Conservation (phyloP, 768 basidiomycete species). For the Daedalea quercina region DNA sequence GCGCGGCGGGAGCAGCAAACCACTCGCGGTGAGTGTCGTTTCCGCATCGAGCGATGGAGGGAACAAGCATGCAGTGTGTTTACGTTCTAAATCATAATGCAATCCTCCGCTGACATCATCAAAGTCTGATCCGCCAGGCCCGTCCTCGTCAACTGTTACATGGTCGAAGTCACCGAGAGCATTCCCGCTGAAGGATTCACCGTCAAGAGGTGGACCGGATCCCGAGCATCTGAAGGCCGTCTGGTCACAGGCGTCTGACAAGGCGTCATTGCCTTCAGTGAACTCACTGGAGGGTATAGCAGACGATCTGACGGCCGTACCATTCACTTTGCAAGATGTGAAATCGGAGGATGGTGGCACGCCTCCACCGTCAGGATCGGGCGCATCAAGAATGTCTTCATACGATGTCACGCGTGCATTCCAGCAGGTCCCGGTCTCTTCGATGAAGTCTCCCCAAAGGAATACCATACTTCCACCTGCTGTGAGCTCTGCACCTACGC, state of each 20-base stretch:
- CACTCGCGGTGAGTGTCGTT: no score
- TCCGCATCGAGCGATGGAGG: no score
- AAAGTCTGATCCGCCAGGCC: no score
- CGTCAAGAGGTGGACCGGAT: slow-evolving; percentile 56
- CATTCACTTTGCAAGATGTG: slow-evolving; percentile 78
- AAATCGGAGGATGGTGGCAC: slow-evolving; percentile 84
- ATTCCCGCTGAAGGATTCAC: slow-evolving; percentile 59
- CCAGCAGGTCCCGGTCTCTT: slow-evolving; percentile 73
- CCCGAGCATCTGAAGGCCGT: slow-evolving; percentile 82
- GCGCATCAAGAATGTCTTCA: slow-evolving; percentile 68
- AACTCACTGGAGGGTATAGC: slow-evolving; percentile 83
- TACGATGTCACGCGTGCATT: slow-evolving; percentile 83
- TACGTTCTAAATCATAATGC: no score
- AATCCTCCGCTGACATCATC: no score
- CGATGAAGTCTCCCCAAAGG: slow-evolving; percentile 37
- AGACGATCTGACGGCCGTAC: slow-evolving; percentile 74
- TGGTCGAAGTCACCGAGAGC: slow-evolving; percentile 49
- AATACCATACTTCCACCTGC: slow-evolving; percentile 29
- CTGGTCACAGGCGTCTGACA: slow-evolving; percentile 75
- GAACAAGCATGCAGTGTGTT: no score
- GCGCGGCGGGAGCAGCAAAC: no score
- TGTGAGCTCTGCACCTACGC: slow-evolving; percentile 2
- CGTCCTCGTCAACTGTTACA: slow-evolving; percentile 30
- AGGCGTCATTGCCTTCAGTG: slow-evolving; percentile 54
- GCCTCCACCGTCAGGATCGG: slow-evolving; percentile 56